Percentiles rank a stretch among this genome's conserved stretches.
phyloP scores from a whole-genome alignment of 306 rosid species.

The Sphenostylis stenocarpa region DNA sequence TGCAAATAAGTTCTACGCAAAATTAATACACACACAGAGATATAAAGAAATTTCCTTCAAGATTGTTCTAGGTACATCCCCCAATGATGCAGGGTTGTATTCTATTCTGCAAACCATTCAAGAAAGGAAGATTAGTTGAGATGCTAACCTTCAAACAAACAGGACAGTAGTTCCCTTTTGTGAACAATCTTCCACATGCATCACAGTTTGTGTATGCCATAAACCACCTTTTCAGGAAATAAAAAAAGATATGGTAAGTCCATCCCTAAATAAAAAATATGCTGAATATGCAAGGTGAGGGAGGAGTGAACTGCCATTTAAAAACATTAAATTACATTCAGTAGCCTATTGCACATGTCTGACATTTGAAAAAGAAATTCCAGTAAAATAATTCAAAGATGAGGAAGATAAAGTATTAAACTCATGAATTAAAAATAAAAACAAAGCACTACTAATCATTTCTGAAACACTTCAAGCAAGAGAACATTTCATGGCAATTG shows the following conservation, averaged over 20 bases:
- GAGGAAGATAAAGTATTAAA: not conserved
- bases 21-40: not conserved
- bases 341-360: not conserved
- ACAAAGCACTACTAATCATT: not conserved
- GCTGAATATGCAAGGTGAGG: not conserved
- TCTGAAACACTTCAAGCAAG: not conserved
- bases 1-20: constrained; percentile 4
- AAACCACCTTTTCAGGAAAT: constrained; percentile 66
- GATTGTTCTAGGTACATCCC: not conserved
- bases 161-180: constrained; percentile 97
- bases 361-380: not conserved
- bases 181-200: constrained; percentile 98
- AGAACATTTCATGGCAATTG: not conserved
- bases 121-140: constrained; percentile 19
- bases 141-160: constrained; percentile 90
- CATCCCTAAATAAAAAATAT: not conserved
- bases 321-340: not conserved
- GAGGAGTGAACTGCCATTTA: constrained; percentile 2
- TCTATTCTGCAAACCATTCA: not conserved
- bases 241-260: constrained; percentile 32
- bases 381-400: not conserved
- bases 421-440: not conserved
- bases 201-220: constrained; percentile 96
- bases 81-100: not conserved
- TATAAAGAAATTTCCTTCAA: not conserved